A percentile compares a stretch with the other conserved stretches of the same genome.
Conservation (phyloP, 805 yeast genomes). For the Lipomyces kockii region DNA sequence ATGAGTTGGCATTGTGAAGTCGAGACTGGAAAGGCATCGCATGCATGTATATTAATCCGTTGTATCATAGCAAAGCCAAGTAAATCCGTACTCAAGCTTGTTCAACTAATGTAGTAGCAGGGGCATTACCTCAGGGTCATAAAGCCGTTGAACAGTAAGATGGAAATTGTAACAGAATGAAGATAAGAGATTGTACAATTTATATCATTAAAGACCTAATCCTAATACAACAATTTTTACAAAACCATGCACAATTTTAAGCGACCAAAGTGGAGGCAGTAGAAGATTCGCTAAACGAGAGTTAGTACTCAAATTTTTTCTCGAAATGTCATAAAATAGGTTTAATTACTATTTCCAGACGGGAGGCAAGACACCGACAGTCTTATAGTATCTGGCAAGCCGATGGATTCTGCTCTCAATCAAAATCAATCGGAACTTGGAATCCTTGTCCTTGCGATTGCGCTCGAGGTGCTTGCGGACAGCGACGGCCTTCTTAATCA, state of each 20-base stretch:
- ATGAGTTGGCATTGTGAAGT: not conserved
- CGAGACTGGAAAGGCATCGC: not conserved
- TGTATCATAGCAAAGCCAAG: not conserved
- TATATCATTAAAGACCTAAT: constrained; percentile 3
- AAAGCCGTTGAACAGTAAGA: not conserved
- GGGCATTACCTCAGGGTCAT: not conserved
- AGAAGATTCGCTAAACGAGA: constrained; percentile 79
- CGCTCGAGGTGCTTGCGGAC: constrained; percentile 99
- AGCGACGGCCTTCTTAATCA: constrained; percentile 99
- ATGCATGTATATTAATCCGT: not conserved
- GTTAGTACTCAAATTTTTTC: constrained; percentile 11
- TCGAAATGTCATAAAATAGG: not conserved
- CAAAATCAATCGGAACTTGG: constrained; percentile 99
- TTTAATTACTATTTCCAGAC: constrained; percentile 83
- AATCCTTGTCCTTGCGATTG: constrained; percentile 99
- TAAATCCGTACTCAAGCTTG: not conserved
- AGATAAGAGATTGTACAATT: constrained; percentile 1
- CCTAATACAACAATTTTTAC: constrained; percentile 1
- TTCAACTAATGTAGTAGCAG: not conserved
- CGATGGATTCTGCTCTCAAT: constrained; percentile 99
- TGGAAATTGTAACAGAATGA: not conserved
- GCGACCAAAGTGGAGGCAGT: constrained; percentile 99
- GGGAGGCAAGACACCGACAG: constrained; percentile 98
- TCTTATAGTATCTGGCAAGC: constrained; percentile 99
- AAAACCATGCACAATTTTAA: constrained; percentile 52